These are phyloP conservation scores for Cairneyella variabilis DNA, from an alignment of 495 filamentous ascomycete species.

Conservation along the genomic window DNA sequence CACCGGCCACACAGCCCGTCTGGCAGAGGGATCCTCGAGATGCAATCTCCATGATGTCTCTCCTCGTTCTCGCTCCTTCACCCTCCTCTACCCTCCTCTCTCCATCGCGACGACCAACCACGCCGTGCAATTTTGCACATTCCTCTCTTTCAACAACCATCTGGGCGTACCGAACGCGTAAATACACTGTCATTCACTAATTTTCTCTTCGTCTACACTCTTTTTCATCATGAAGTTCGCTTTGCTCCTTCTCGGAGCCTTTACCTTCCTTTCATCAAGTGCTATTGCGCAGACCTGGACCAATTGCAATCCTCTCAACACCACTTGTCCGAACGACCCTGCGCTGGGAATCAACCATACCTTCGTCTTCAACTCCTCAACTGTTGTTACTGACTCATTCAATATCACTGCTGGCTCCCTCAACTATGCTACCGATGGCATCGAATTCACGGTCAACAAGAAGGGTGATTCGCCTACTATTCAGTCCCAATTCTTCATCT, in stretches of 20 bases:
- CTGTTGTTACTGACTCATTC: constrained; percentile 50
- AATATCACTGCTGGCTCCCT: constrained; percentile 56
- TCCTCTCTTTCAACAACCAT: constrained; percentile 17
- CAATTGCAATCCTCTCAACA: constrained; percentile 61
- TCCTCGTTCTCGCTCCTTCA: no score
- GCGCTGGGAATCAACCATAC: constrained; percentile 57
- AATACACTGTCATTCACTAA: constrained; percentile 16
- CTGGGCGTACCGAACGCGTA: not conserved
- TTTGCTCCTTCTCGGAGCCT: constrained; percentile 19
- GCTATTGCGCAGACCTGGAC: constrained; percentile 60
- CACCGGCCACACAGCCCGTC: no score
- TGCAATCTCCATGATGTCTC: no score
- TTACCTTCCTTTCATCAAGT: constrained; percentile 30
- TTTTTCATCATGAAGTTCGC: constrained; percentile 19
- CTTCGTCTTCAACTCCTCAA: constrained; percentile 63
- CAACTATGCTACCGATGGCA: constrained; percentile 51
- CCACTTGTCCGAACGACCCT: constrained; percentile 24
- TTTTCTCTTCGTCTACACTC: constrained; percentile 2
- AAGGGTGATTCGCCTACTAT: constrained; percentile 72
- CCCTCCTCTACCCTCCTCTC: no score
- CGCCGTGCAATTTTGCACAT: constrained; percentile 27
- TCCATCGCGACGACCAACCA: no score
- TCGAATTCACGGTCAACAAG: constrained; percentile 68
- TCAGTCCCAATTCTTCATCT: constrained; percentile 69
- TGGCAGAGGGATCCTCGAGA: no score